Conservation (phyloP, 805 yeast species). For the Yamadazyma sp. region DNA sequence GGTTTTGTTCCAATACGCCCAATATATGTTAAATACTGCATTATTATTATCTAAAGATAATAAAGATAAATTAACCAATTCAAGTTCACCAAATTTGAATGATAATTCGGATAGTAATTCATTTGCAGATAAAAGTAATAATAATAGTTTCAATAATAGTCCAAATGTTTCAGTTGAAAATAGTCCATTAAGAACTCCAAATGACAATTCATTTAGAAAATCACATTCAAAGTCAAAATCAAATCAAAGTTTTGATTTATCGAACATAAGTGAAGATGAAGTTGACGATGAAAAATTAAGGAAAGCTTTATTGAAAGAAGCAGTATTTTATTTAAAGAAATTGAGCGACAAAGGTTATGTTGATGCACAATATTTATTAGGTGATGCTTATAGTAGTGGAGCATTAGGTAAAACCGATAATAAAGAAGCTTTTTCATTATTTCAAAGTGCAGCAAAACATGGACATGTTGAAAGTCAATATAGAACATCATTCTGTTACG, state of each 20-base stretch:
- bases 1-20: constrained; percentile 87
- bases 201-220: constrained; percentile 1
- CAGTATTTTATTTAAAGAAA: constrained; percentile 63
- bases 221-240: constrained; percentile 23
- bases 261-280: constrained; percentile 10
- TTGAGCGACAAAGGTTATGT: constrained; percentile 76
- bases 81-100: no score
- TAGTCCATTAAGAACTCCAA: constrained; percentile 16
- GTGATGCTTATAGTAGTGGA: constrained; percentile 85
- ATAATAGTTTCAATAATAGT: constrained; percentile 1
- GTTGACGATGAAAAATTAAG: constrained; percentile 35
- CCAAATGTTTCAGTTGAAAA: constrained; percentile 13
- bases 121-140: neutral
- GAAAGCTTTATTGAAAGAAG: constrained; percentile 69
- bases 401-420: constrained; percentile 78
- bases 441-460: constrained; percentile 89
- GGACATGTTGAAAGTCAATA: constrained; percentile 91
- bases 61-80: no score
- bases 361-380: constrained; percentile 89
- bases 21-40: constrained; percentile 84
- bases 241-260: constrained; percentile 15
- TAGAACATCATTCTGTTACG: constrained; percentile 86
- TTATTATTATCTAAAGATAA: constrained; percentile 47
- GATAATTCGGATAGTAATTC: no score
- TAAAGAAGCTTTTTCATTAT: constrained; percentile 70